phyloP scores from a whole-genome alignment of 306 rosid genomes.

The Vachellia collinsii region DNA sequence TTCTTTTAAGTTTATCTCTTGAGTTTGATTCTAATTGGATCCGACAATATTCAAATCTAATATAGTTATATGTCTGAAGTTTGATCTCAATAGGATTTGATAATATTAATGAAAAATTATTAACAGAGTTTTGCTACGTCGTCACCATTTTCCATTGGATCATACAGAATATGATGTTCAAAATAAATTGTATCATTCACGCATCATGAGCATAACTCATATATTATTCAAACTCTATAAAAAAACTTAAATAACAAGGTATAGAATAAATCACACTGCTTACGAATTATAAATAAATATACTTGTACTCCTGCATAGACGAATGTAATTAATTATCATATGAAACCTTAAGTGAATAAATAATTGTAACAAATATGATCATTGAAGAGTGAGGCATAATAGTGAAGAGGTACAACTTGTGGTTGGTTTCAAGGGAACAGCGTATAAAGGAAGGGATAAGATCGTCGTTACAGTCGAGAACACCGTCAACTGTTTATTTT shows the following conservation, averaged over 20 bases:
- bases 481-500: slow-evolving; percentile 14
- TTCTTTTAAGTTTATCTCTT: too few relatives aligned
- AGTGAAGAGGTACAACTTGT: slow-evolving; percentile 18
- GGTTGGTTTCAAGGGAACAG: slow-evolving; percentile 50
- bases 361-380: background rate
- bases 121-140: background rate
- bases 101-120: too few relatives aligned
- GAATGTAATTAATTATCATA: background rate
- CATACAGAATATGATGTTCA: background rate
- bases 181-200: background rate
- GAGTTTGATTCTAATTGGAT: too few relatives aligned
- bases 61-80: too few relatives aligned
- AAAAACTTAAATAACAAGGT: too few relatives aligned
- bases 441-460: slow-evolving; percentile 37
- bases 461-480: slow-evolving; percentile 45
- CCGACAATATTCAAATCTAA: too few relatives aligned
- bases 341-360: background rate
- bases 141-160: background rate
- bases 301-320: background rate
- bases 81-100: too few relatives aligned
- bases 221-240: too few relatives aligned
- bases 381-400: background rate
- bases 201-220: too few relatives aligned
- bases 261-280: too few relatives aligned
- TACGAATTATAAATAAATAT: too few relatives aligned